Base-by-base conservation (phyloP, 2,329 filamentous ascomycete species). In the Calonectria crousiana region DNA sequence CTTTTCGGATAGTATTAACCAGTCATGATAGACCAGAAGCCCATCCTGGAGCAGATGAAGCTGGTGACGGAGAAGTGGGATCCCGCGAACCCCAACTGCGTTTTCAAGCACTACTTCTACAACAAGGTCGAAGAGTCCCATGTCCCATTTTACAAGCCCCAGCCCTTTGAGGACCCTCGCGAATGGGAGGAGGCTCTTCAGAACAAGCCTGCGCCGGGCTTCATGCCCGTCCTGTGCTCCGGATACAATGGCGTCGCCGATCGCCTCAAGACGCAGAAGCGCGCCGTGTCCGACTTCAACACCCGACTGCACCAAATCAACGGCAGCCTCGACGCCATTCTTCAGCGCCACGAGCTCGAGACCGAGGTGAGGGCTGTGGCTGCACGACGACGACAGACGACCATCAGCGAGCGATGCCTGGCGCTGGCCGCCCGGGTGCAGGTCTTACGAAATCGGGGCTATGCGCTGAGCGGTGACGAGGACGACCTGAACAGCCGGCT, bases 151-250 rank as follows among this genome's bases (percentile, higher is more conserved):
- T 96, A 94, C 84, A 91, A 92, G 76, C 94, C 94, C 2, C 88
- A 90, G 20, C 87, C 92, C 1, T 88, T 91, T 78, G 95, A 97
- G 82, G 92, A 96, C 81, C 91, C 93, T 47, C 90, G 91, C 77
- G 94, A 94, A 81, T 97, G 95, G 94, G 95, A 97, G 81, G 94
- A 95, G 79, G 95, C 95, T 0, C 89, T 96, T 34, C 91, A 93
- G 78, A 93, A 94, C 81, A 95, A 96, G 85, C 95, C 95, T 6
- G 93, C 90, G 47, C 89, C 92, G 11, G 93, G 93, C 68, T 95
- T 92, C 81, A 94, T 97, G 81, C 95, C 95, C 5, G 93, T 95
- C 6, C 88, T 96, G 10, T 94, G 92, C 78, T 90, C 91, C 1
- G 95, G 95, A 36, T 97, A 96, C 83, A 88, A 90, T 69, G 92